Conservation (phyloP, 257 asterid species). For the Solanum chiquidenum region DNA sequence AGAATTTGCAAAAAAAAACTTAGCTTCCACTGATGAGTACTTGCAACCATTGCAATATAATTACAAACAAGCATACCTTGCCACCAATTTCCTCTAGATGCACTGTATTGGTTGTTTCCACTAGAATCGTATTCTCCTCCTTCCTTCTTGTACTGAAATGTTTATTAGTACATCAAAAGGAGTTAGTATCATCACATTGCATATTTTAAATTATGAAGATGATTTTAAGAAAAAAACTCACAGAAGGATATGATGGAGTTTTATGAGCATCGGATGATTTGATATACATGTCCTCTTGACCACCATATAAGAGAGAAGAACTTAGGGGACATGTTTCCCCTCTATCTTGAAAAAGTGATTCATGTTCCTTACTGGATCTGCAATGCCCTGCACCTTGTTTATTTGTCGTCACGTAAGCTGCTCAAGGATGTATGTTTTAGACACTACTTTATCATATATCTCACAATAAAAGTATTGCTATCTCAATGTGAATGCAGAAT, state of each 20-base stretch:
- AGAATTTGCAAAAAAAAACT: background rate
- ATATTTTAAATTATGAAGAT: background rate
- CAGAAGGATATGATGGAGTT: conserved; percentile 10
- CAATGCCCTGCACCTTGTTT: conserved; percentile 10
- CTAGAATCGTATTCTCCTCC: conserved; percentile 19
- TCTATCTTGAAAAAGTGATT: conserved; percentile 20
- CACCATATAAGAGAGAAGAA: conserved; percentile 44
- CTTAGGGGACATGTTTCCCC: conserved; percentile 35
- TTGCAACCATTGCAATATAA: background rate
- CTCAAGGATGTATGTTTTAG: background rate
- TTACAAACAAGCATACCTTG: conserved; percentile 23
- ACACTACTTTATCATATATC: background rate
- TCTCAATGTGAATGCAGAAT: background rate
- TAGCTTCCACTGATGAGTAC: background rate
- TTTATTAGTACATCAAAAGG: background rate
- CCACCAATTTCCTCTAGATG: conserved; percentile 51
- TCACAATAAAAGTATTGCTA: background rate
- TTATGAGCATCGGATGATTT: conserved; percentile 17
- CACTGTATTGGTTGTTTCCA: conserved; percentile 18
- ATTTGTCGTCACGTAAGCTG: conserved; percentile 15
- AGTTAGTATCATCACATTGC: background rate
- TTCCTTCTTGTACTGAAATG: conserved; percentile 27
- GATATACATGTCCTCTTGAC: conserved; percentile 40
- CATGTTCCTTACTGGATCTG: conserved; percentile 8
- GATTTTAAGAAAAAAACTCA: conserved; percentile 4